Evolutionary conservation across 352 stramenopile species (phyloP), one percentile per base, ranked within the genome.

Genomic region (Phytophthora quininea): DNA sequence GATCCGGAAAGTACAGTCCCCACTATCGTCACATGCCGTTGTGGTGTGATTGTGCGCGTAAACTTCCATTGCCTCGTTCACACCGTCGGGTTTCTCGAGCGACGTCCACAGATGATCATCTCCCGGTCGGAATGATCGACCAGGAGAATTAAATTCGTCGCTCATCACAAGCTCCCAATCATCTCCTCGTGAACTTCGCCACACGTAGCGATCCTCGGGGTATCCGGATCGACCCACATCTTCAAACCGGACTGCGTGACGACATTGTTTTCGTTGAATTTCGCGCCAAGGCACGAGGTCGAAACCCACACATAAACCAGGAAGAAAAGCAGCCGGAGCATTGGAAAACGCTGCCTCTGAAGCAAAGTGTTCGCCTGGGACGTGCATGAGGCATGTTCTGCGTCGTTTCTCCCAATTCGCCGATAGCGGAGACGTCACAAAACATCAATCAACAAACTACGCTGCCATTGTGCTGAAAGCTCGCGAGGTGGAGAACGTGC

Each of bases 121-220:
- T 38, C 93, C 95, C 58, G 97, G 91, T 42, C 71, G 59, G 75
- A 98, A 98, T 8, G 58, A 84, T 12, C 95, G 73, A 31, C 77
- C 82, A 3, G 91, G 80, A 53, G 73, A 76, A 66, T 98, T 89
- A 67, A 99, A 98, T 68, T 99, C 96, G 75, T 99, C 96, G 48
- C 91, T 98, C 90, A 98, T 98, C 12, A 97, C 85, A 0, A 97
- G 64, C n/a, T 89, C 51, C 79, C 83, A 93, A 33, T 69, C 76
- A 55, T 97, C 79, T 3, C 76, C 74, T 6, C 84, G 78, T 19
- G 86, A 79, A 2, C 50, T 77, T 43, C 57, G 40, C 64, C 75
- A 84, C 2, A 15, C 71, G 33, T 79, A 67, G 5, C 19, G 35
- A 5, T 71, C 54, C 24, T 53, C n/a, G 7, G 78, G 4, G 78